phyloP scores from a whole-genome alignment of 1,284 basidiomycete species.

The Fomitopsis palustris region DNA sequence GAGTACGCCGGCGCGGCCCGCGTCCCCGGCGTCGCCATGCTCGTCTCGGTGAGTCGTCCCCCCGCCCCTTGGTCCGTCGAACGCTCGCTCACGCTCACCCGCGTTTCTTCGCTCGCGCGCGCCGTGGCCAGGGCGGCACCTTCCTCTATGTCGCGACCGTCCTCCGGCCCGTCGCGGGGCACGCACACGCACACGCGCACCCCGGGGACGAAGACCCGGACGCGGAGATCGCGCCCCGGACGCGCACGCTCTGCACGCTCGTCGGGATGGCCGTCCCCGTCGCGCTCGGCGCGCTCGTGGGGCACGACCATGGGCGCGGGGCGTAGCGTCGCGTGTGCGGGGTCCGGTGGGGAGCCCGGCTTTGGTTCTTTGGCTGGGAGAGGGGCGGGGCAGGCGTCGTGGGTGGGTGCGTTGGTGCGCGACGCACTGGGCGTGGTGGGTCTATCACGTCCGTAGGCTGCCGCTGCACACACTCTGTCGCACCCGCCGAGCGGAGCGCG shows the following conservation, averaged over 20 bases:
- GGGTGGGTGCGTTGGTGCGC: too few species aligned
- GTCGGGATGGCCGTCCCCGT: conserved; percentile 73
- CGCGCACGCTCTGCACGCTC: conserved; percentile 53
- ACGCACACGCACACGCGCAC: conserved; percentile 34
- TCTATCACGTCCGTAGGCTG: too few species aligned
- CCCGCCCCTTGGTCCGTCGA: not conserved
- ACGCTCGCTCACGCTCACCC: not conserved
- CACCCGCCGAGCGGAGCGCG: too few species aligned
- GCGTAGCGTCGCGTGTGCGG: not conserved
- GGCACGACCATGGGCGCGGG: conserved; percentile 38
- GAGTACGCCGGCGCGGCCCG: conserved; percentile 34
- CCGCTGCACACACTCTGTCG: too few species aligned
- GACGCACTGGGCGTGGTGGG: too few species aligned
- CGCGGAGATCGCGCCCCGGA: conserved; percentile 35
- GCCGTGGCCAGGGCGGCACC: conserved; percentile 73
- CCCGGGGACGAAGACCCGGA: conserved; percentile 42
- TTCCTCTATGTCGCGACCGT: conserved; percentile 95
- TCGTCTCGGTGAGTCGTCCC: conserved; percentile 64
- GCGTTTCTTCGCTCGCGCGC: not conserved
- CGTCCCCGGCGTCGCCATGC: conserved; percentile 73
- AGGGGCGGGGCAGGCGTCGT: too few species aligned
- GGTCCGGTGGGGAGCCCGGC: too few species aligned
- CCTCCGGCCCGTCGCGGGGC: conserved; percentile 67
- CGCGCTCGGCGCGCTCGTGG: conserved; percentile 43
- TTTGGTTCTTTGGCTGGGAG: too few species aligned